phyloP scores from a whole-genome alignment of 2,329 filamentous ascomycete species.

The Talaromyces verruculosus region DNA sequence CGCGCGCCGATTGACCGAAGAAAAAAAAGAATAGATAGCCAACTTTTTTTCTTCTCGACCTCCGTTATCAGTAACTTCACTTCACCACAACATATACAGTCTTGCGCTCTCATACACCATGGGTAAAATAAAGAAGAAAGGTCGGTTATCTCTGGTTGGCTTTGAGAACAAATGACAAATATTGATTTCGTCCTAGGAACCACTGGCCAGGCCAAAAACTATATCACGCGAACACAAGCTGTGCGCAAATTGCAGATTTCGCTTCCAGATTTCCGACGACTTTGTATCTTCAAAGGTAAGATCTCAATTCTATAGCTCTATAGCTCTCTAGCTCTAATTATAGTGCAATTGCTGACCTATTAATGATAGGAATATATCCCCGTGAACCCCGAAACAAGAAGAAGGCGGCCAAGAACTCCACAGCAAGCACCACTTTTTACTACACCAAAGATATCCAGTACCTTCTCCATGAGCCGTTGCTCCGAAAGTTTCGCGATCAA shows the following conservation, averaged over 20 bases:
- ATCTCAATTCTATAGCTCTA: neutral
- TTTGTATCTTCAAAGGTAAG: conserved; percentile 95
- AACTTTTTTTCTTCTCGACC: conserved; percentile 31
- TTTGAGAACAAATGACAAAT: conserved; percentile 13
- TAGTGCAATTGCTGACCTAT: neutral
- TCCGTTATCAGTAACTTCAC: conserved; percentile 34
- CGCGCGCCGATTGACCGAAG: conserved; percentile 25
- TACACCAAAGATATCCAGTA: conserved; percentile 97
- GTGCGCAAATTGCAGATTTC: conserved; percentile 97
- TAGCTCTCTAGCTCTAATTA: too few species aligned
- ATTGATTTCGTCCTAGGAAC: conserved; percentile 55
- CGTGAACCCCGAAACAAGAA: conserved; percentile 95
- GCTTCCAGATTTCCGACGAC: conserved; percentile 91
- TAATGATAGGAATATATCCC: conserved; percentile 76
- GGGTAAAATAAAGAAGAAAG: conserved; percentile 88
- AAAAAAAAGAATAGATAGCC: conserved; percentile 31
- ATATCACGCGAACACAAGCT: conserved; percentile 93
- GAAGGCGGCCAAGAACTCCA: conserved; percentile 90
- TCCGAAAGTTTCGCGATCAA: conserved; percentile 94
- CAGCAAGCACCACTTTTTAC: conserved; percentile 87
- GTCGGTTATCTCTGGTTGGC: conserved; percentile 39
- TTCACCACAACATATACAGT: conserved; percentile 30
- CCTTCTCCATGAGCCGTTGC: conserved; percentile 89
- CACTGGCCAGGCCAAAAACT: conserved; percentile 94
- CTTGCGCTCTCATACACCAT: conserved; percentile 47